Evolutionary conservation across 805 yeast genomes (phyloP), one percentile per base, ranked within the genome.

Genomic region (Isabelozyma rhagii): DNA sequence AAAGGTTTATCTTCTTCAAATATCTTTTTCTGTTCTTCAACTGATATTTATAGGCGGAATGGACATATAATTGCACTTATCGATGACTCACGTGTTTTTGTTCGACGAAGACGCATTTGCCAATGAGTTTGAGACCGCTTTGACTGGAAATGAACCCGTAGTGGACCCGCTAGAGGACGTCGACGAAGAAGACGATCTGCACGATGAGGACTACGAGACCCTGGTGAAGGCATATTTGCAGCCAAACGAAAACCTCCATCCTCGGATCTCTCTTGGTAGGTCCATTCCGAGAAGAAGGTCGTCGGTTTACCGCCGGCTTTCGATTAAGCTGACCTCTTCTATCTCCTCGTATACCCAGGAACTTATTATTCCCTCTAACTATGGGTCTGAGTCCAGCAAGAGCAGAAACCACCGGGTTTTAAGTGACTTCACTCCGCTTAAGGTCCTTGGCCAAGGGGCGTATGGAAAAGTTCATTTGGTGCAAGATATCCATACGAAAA

Each of bases 381-480:
- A 45, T 45, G 54, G 51, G 14, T 13, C 25, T 11, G 39, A 42
- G 13, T 38, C 15, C 8, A 41, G 39, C 17, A 25, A 11, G 13
- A 17, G 8, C 18, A 17, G 3, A 5, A 39, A 44, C 10, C 43
- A 43, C 17, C 45, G 48, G 14, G 41, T 44, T 7, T 47, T 38
- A 51, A 53, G 48, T n/a, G 96, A 90, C 61, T 90, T 91, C 59
- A 83, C 79, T 56, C 87, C 88, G 2, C 66, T 91, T 6, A 85
- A 82, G 55, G 94, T 89, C 0, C 71, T 90, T 5, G 97, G 97
- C 0, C 80, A 84, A 46, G 97, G 97, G 3, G 90, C 96, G 2
- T 90, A 87, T 57, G 97, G 97, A 3, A 89, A 88, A 62, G 97
- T 90, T 3, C 69, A 88, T 8, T 69, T 90, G 18, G 97, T 90